Base-by-base conservation (phyloP, 2,329 filamentous ascomycete species). In the Ceratocystis destructans region DNA sequence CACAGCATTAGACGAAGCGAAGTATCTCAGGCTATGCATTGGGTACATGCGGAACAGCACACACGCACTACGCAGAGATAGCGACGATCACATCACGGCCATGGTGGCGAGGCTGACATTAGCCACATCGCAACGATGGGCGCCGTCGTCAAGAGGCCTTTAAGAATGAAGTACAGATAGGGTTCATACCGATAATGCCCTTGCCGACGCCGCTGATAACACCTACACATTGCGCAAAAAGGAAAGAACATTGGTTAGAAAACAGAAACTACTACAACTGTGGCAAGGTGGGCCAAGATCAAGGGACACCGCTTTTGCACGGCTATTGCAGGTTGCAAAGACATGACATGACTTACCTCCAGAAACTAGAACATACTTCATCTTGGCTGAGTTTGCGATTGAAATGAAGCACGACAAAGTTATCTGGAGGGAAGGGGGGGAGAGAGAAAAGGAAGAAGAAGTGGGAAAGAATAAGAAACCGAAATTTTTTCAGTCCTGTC, bases 311-410 rank as follows among this genome's bases (percentile, higher is more conserved):
- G 48, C 48, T 28, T 28, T 53, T 31, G 3, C 37, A 41, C 37
- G 37, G 37, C 37, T 41, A 12, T 41, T 41, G 4, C 37, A 41
- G 37, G 12, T 41, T 41, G 37, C 37, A 41, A 22, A 15, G 20
- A 4, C 46, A 33, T 45, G 17, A 68, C 70, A 33, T 45, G 17
- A 68, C 70, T 68, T 76, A 88, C 87, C 88, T 81, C 88, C 88
- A 71, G 87, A 89, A 71, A 90, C 87, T 71, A 90, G 80, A 76
- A 91, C 86, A 80, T 90, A 90, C 79, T 90, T 89, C 87, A 90
- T 91, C 73, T 78, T 84, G 72, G 63, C 44, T 17, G 55, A 55
- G 17, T 44, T 53, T 44, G n/a, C 7, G 61, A 64, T 50, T 25
- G 22, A 57, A 66, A 66, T 50, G 55, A 68, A 64, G 64, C 64